Evolutionary conservation across 2,329 filamentous ascomycete species (phyloP).

Genomic region (Botrytis tulipae): DNA sequence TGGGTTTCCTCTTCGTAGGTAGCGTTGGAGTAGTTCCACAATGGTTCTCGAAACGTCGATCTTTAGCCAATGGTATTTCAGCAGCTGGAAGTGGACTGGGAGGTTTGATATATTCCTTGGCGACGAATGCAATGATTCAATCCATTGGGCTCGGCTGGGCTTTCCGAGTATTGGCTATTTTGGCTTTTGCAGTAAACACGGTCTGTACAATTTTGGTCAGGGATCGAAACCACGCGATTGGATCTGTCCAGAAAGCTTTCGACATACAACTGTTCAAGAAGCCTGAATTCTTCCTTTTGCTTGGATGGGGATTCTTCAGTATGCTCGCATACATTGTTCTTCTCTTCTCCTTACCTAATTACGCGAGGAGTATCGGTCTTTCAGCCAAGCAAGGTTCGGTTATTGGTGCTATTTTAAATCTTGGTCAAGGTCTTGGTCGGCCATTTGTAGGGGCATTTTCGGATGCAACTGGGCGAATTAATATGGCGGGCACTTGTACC

Average conservation of each 20-base stretch:
- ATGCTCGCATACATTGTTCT: slow-evolving; percentile 74
- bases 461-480: slow-evolving; percentile 68
- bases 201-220: slow-evolving; percentile 61
- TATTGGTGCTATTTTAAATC: slow-evolving; percentile 70
- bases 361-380: slow-evolving; percentile 66
- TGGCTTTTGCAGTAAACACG: slow-evolving; percentile 63
- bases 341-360: slow-evolving; percentile 75
- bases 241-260: slow-evolving; percentile 65
- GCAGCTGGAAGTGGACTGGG: slow-evolving; percentile 69
- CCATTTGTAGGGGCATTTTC: slow-evolving; percentile 71
- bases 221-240: slow-evolving; percentile 71
- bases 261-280: slow-evolving; percentile 60
- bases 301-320: slow-evolving; percentile 67
- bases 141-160: slow-evolving; percentile 54
- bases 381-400: slow-evolving; percentile 65
- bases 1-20: slow-evolving; percentile 73
- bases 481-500: slow-evolving; percentile 66
- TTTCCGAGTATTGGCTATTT: slow-evolving; percentile 52
- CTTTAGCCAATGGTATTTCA: slow-evolving; percentile 61
- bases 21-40: slow-evolving; percentile 59
- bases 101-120: slow-evolving; percentile 57
- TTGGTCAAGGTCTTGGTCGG: slow-evolving; percentile 61
- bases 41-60: slow-evolving; percentile 57
- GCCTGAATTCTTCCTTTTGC: slow-evolving; percentile 61
- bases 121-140: slow-evolving; percentile 54